These are phyloP conservation scores for Talaromyces sp. DNA, from an alignment of 2,329 filamentous ascomycete genomes.

Conservation along the genomic window DNA sequence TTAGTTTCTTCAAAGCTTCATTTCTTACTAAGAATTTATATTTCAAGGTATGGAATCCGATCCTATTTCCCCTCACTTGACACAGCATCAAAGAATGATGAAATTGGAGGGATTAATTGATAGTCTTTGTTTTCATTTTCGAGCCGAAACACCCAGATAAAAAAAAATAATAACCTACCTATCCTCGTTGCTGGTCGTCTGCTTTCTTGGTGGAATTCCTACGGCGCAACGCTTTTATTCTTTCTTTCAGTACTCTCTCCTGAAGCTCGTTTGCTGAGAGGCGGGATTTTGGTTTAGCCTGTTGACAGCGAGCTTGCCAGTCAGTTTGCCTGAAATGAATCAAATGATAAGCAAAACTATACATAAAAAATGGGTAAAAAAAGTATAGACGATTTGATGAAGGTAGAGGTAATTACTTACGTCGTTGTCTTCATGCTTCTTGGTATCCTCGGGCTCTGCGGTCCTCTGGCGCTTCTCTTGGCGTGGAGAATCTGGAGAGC, in stretches of 20 bases:
- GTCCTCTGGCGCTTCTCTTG: constrained; percentile 36
- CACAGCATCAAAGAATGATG: neutral
- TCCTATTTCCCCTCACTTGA: neutral
- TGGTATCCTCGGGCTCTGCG: constrained; percentile 30
- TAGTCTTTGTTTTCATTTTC: neutral
- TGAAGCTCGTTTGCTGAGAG: constrained; percentile 29
- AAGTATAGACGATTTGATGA: constrained; percentile 9
- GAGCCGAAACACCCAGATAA: neutral
- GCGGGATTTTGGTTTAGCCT: constrained; percentile 16
- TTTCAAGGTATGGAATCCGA: neutral
- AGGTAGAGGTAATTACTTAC: constrained; percentile 4
- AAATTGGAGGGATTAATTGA: too few relatives aligned
- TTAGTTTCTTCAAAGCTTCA: too few relatives aligned
- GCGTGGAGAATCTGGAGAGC: constrained; percentile 37
- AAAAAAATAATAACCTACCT: constrained; percentile 8
- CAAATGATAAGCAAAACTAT: constrained; percentile 8
- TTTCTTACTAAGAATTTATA: neutral
- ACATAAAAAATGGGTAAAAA: constrained; percentile 11
- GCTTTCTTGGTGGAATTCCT: constrained; percentile 13
- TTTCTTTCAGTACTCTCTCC: constrained; percentile 33
- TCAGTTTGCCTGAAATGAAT: constrained; percentile 16
- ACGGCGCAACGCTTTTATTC: constrained; percentile 30
- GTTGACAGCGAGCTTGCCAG: constrained; percentile 1
- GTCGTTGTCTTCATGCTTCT: constrained; percentile 13
- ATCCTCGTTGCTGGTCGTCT: neutral